Evolutionary conservation across 2,329 filamentous ascomycete species (phyloP), one percentile per base, ranked within the genome.

Genomic region (Albophoma yamanashiensis): DNA sequence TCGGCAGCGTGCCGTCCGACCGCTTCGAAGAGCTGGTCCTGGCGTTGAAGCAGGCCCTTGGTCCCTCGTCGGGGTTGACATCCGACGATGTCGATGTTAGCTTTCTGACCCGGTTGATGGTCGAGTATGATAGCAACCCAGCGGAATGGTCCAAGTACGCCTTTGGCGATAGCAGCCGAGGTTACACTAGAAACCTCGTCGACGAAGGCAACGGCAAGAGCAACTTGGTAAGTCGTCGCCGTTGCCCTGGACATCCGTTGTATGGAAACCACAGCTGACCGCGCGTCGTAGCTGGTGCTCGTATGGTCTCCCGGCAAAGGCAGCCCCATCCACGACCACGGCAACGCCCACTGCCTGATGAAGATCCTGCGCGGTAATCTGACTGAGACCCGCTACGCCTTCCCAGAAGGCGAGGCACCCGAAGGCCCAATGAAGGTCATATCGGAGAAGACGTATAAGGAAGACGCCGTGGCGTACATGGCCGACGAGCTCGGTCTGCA

Each of bases 311-410:
- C 92, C 0, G 89, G 89, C 58, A 91, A 91, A 75, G 84, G 84
- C 43, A 93, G 89, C 67, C 87, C 89, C 14, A 91, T 97, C 70
- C 92, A 97, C 71, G 92, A 97, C 72, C 89, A 91, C 73, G 88
- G 87, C 70, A 90, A 93, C 63, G 90, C 92, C 45, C 92, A 96
- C 72, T 97, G 92, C 74, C 79, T 96, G 67, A 96, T 96, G 91
- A 96, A 88, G 79, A 86, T 93, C 65, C 82, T 96, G 63, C 86
- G 85, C 66, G 92, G 92, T 55, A 82, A 79, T 63, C 78, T 96
- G 62, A 89, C 85, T 66, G 92, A 97, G 77, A 92, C 89, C 22
- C 83, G 90, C 62, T 96, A 91, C 73, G 81, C 82, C 58, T 92
- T 89, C 76, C 92, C 92, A 0, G 70, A 78, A 56, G 71, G 71